Conservation (phyloP, 345 rosid species). For the Populus tremula region DNA sequence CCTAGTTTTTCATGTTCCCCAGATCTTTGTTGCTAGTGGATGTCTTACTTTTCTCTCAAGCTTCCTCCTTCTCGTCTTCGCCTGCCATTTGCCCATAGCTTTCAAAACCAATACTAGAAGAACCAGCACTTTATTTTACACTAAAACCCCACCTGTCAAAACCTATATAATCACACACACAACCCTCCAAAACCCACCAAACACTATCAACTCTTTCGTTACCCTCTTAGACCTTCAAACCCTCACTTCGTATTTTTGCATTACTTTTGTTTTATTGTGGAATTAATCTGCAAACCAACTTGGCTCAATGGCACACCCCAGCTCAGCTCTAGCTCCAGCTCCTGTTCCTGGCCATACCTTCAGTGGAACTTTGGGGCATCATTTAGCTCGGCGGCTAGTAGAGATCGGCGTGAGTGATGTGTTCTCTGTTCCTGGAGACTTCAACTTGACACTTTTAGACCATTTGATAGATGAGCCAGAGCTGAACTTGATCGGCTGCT, state of each 20-base stretch:
- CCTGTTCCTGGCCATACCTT: conserved; percentile 16
- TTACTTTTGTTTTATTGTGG: conserved; percentile 22
- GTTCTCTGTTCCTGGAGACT: conserved; percentile 74
- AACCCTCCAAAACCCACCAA: conserved; percentile 1
- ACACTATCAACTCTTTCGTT: not conserved
- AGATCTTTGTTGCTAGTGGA: no score
- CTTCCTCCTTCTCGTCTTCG: not conserved
- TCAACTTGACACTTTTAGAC: conserved; percentile 60
- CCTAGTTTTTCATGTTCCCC: not conserved
- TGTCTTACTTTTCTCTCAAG: not conserved
- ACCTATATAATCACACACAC: conserved; percentile 6
- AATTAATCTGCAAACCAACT: conserved; percentile 26
- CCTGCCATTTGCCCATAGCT: conserved; percentile 12
- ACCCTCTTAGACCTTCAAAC: not conserved
- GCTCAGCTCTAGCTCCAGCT: conserved; percentile 13
- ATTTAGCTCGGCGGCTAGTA: conserved; percentile 63
- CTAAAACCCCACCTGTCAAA: not conserved
- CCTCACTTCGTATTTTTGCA: not conserved
- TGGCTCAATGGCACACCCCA: conserved; percentile 35
- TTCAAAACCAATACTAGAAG: not conserved
- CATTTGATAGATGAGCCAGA: conserved; percentile 57
- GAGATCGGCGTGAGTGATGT: conserved; percentile 69
- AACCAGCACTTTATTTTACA: not conserved
- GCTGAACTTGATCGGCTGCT: conserved; percentile 61
- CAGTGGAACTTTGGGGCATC: conserved; percentile 50